A percentile compares a stretch with the other conserved stretches of the same genome.
These are phyloP conservation scores for Crithidia bombi DNA, from an alignment of 208 protist genomes.

Conservation along the genomic window DNA sequence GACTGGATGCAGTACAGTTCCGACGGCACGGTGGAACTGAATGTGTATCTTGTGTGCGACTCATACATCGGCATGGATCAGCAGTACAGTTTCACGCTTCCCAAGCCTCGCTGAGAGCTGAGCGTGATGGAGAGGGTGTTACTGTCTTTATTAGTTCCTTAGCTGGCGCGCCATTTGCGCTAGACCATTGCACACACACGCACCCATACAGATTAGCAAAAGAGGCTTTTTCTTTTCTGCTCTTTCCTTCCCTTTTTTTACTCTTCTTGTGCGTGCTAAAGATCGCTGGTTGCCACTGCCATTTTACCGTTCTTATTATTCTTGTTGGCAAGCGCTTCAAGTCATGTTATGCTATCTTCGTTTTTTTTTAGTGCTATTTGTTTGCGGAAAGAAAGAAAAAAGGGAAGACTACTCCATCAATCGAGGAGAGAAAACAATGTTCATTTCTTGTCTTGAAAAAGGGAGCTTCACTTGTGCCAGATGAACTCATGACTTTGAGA, in stretches of 20 bases:
- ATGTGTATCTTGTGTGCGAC: conserved; percentile 90
- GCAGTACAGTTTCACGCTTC: conserved; percentile 77
- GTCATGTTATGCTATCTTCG: too few relatives aligned
- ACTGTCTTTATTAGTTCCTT: not conserved
- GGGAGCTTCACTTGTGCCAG: too few relatives aligned
- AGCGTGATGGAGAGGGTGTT: not conserved
- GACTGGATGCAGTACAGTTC: conserved; percentile 59
- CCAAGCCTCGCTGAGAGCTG: conserved; percentile 28
- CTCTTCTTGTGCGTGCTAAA: not conserved
- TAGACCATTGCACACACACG: not conserved
- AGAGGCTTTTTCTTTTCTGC: not conserved
- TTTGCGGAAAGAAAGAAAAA: too few relatives aligned
- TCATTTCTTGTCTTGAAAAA: too few relatives aligned
- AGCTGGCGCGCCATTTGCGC: conserved; percentile 14
- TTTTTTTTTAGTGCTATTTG: too few relatives aligned
- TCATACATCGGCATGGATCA: conserved; percentile 93
- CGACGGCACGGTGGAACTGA: conserved; percentile 50
- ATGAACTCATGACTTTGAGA: too few relatives aligned
- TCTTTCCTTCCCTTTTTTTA: not conserved
- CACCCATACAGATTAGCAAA: too few relatives aligned
- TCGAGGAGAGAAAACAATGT: too few relatives aligned
- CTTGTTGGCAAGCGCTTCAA: too few relatives aligned
- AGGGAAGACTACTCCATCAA: too few relatives aligned
- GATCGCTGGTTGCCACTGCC: not conserved
- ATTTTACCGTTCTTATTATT: too few relatives aligned